Evolutionary conservation across 345 rosid genomes (phyloP).

Genomic region (Citrus mangshanensis): DNA sequence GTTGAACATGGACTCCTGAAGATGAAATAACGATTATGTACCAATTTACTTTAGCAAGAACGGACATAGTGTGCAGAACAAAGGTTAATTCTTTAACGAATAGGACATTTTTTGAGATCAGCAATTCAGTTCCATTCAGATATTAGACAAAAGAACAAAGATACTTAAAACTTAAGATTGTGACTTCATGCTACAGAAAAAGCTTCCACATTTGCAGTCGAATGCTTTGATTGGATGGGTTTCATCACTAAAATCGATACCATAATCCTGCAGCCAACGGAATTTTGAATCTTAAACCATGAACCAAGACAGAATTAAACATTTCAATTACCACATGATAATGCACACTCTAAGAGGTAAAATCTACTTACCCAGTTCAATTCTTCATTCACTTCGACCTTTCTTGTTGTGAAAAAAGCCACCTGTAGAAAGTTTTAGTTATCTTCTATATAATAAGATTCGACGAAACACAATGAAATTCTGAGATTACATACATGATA

Average conservation of each 20-base stretch:
- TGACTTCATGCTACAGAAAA: slow-evolving; percentile 17
- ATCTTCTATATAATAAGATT: background rate
- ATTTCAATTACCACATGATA: background rate
- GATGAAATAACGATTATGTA: no score
- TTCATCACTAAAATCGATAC: slow-evolving; percentile 36
- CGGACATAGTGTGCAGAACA: background rate
- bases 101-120: background rate
- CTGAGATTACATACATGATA: slow-evolving; percentile 38
- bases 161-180: background rate
- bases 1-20: background rate
- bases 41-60: no score
- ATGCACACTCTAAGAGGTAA: background rate
- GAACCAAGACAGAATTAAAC: background rate
- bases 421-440: slow-evolving; percentile 20
- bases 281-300: background rate
- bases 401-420: slow-evolving; percentile 42
- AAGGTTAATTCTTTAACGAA: slow-evolving; percentile 1
- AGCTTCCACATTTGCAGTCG: slow-evolving; percentile 35
- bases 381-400: slow-evolving; percentile 31
- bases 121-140: background rate
- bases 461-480: background rate
- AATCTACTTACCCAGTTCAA: slow-evolving; percentile 32
- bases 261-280: slow-evolving; percentile 39
- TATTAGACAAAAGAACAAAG: no score
- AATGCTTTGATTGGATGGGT: slow-evolving; percentile 43